Evolutionary conservation across 2,329 filamentous ascomycete species (phyloP), one percentile per base, ranked within the genome.

Genomic region (Cordyceps sp.): DNA sequence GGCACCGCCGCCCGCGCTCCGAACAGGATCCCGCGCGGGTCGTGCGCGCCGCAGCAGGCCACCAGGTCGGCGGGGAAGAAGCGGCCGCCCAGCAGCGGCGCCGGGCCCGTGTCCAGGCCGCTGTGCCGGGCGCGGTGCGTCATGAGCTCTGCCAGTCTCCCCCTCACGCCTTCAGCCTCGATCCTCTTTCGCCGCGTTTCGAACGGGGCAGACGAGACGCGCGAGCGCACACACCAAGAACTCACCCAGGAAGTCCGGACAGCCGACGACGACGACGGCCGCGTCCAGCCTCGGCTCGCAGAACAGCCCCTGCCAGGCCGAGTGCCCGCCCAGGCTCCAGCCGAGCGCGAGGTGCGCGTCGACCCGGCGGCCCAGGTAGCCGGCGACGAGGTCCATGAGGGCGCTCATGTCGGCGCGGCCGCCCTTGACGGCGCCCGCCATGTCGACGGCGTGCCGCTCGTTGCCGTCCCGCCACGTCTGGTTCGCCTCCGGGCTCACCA

Each of bases 291-390:
- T 69, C 14, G 76, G 71, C 37, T 96, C 86, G 24, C 73, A 68
- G 29, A 94, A 69, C 36, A 93, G 56, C 19, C 74, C 67, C 48
- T 92, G 79, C 85, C 88, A 96, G 2, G 78, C 76, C 10, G 79
- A 73, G 52, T 96, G 90, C 0, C 83, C 90, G 6, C 90, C 90
- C 1, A 96, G 59, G 17, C 80, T 88, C 36, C 93, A 72, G 0
- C 90, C 90, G 25, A 93, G 62, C 10, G 78, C 79, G 10, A 92
- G 53, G 50, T 94, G 75, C 32, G 73, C 66, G 39, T 71, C 65
- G 15, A 70, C 59, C 26, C 43, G 44, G 24, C 58, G 52, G 13
- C 47, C 41, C 16, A 90, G 57, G 47, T 86, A 92, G 1, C 73
- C 73, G n/a, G 72, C 71, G 2, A 93, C 59, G 34, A 84, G 69